phyloP scores from a whole-genome alignment of 2,329 filamentous ascomycete genomes.

The Thielaviopsis punctulata region DNA sequence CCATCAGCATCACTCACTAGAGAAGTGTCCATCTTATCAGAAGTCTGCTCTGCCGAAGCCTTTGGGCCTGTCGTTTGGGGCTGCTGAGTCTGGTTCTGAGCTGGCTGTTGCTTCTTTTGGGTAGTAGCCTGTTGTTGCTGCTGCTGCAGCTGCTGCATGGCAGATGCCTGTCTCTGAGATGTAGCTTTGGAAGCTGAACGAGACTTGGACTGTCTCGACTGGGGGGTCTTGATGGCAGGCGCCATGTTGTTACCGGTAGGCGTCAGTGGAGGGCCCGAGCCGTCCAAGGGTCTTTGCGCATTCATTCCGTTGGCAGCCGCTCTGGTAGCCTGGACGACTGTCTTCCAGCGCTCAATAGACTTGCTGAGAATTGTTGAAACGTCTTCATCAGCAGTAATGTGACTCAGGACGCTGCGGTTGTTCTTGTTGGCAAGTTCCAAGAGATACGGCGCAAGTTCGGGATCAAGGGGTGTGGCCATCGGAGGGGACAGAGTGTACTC shows the following conservation, averaged over 20 bases:
- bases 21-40: constrained; percentile 23
- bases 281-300: constrained; percentile 32
- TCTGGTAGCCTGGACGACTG: constrained; percentile 36
- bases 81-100: neutral
- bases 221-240: constrained; percentile 8
- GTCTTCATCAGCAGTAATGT: constrained; percentile 29
- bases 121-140: constrained; percentile 12
- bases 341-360: constrained; percentile 46
- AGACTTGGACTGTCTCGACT: constrained; percentile 14
- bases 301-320: constrained; percentile 27
- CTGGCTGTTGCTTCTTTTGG: constrained; percentile 13
- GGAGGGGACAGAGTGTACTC: constrained; percentile 39
- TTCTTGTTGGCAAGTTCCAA: constrained; percentile 28
- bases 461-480: constrained; percentile 33
- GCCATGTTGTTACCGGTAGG: constrained; percentile 10
- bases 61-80: constrained; percentile 23
- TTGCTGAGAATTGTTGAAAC: constrained; percentile 32
- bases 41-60: constrained; percentile 12
- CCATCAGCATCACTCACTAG: constrained; percentile 24
- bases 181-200: constrained; percentile 7
- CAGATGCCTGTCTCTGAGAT: constrained; percentile 15
- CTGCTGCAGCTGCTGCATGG: too few relatives aligned
- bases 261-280: constrained; percentile 10
- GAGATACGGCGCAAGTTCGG: constrained; percentile 28
- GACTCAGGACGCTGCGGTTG: neutral